Percentiles rank a stretch among this genome's conserved stretches.
phyloP scores from a whole-genome alignment of 768 basidiomycete species.

The Tricholoma hemisulphureum region DNA sequence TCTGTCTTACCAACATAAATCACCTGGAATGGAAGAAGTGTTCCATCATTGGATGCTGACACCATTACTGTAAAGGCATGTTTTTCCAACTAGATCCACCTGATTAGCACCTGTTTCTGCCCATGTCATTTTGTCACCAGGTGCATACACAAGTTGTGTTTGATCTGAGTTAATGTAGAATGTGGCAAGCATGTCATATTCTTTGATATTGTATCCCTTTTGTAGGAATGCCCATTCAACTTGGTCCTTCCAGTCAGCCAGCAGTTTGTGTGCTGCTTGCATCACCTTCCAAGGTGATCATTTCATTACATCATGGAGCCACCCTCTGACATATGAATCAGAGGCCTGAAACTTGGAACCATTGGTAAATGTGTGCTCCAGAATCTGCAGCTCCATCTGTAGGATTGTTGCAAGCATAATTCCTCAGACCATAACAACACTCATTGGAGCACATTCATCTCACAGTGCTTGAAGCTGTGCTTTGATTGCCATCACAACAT shows the following conservation, averaged over 20 bases:
- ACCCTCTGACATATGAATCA: slow-evolving; percentile 19
- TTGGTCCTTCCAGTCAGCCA: slow-evolving; percentile 28
- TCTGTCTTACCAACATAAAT: slow-evolving; percentile 28
- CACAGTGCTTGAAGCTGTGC: too few species aligned
- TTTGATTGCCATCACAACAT: too few species aligned
- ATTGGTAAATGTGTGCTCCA: too few species aligned
- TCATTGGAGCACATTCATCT: too few species aligned
- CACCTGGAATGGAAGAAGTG: slow-evolving; percentile 32
- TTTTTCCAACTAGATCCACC: slow-evolving; percentile 31
- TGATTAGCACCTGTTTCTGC: slow-evolving; percentile 28
- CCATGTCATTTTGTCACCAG: slow-evolving; percentile 28
- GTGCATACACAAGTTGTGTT: slow-evolving; percentile 29
- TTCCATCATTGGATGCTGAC: slow-evolving; percentile 16
- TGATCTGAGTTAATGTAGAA: slow-evolving; percentile 37
- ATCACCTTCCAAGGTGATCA: slow-evolving; percentile 28
- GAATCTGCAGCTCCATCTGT: too few species aligned
- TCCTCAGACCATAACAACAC: too few species aligned
- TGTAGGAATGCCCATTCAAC: slow-evolving; percentile 25
- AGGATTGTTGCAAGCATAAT: too few species aligned
- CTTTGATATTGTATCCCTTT: slow-evolving; percentile 25
- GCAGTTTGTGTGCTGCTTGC: slow-evolving; percentile 34
- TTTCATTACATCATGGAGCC: slow-evolving; percentile 12
- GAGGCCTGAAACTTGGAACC: too few species aligned
- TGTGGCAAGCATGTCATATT: slow-evolving; percentile 26
- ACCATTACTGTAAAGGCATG: not conserved